phyloP scores from a whole-genome alignment of 306 rosid genomes.

The Fragaria ananassa region DNA sequence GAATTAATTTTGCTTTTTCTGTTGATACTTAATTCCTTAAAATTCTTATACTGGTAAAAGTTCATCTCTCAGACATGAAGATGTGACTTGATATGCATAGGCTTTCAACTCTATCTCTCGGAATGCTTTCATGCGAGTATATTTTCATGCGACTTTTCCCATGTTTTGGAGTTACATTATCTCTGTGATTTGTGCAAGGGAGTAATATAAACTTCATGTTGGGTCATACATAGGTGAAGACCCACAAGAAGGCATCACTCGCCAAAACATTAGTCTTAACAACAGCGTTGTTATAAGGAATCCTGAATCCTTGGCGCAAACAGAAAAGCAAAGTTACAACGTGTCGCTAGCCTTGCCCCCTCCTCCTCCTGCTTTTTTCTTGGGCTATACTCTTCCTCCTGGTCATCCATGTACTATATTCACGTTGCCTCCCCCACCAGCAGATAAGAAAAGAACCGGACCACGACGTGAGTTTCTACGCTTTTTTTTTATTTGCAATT shows the following conservation, averaged over 20 bases:
- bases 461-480: conserved; percentile 71
- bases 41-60: neutral
- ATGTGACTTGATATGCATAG: neutral
- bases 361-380: conserved; percentile 62
- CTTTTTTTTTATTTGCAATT: neutral
- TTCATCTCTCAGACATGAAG: neutral
- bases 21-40: neutral
- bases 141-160: neutral
- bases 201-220: conserved; percentile 23
- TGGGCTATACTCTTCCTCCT: conserved; percentile 77
- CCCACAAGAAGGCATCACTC: conserved; percentile 21
- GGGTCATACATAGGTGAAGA: conserved; percentile 58
- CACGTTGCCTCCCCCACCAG: conserved; percentile 89
- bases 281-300: conserved; percentile 28
- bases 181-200: conserved; percentile 15
- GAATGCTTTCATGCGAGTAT: neutral
- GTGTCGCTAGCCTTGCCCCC: conserved; percentile 36
- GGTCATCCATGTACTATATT: conserved; percentile 86
- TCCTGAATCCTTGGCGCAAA: conserved; percentile 19
- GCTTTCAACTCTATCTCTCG: neutral
- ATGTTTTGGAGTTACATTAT: neutral
- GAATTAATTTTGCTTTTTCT: neutral
- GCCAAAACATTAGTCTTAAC: conserved; percentile 34
- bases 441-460: conserved; percentile 83
- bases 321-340: conserved; percentile 14